Percentiles rank a stretch among this genome's conserved stretches.
phyloP scores from a whole-genome alignment of 139 green algal species.

The Auxenochlorella protothecoides region DNA sequence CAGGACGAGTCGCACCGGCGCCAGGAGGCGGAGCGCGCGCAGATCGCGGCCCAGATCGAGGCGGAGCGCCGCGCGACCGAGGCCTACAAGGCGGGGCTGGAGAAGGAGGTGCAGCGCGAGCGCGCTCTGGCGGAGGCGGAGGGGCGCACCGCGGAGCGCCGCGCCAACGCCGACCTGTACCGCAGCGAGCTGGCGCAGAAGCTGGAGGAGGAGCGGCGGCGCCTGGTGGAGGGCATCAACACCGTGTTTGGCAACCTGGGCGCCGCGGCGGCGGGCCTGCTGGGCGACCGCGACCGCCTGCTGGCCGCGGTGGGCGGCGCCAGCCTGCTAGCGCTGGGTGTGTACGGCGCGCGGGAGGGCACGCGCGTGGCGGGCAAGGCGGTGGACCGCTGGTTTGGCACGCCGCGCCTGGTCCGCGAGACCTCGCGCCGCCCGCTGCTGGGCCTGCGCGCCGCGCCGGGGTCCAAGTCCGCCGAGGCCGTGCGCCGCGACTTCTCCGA shows the following conservation, averaged over 20 bases:
- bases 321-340: conserved; percentile 67
- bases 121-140: conserved; percentile 88
- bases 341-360: conserved; percentile 75
- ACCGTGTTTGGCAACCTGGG: conserved; percentile 73
- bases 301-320: conserved; percentile 52
- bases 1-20: conserved; percentile 71
- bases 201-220: conserved; percentile 60
- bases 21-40: conserved; percentile 64
- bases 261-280: conserved; percentile 39
- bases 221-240: conserved; percentile 78
- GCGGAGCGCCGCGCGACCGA: conserved; percentile 72
- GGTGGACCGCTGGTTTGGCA: conserved; percentile 75
- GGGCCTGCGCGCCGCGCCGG: conserved; percentile 12
- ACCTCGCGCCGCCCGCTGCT: conserved; percentile 38
- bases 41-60: conserved; percentile 76
- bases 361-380: conserved; percentile 57
- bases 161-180: conserved; percentile 95
- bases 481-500: conserved; percentile 73
- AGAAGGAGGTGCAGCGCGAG: conserved; percentile 76
- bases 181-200: conserved; percentile 41
- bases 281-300: conserved; percentile 76
- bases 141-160: conserved; percentile 73
- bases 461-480: conserved; percentile 33
- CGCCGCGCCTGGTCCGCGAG: conserved; percentile 66
- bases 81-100: conserved; percentile 71